phyloP scores from a whole-genome alignment of 495 filamentous ascomycete species.

The Penicillium herquei region DNA sequence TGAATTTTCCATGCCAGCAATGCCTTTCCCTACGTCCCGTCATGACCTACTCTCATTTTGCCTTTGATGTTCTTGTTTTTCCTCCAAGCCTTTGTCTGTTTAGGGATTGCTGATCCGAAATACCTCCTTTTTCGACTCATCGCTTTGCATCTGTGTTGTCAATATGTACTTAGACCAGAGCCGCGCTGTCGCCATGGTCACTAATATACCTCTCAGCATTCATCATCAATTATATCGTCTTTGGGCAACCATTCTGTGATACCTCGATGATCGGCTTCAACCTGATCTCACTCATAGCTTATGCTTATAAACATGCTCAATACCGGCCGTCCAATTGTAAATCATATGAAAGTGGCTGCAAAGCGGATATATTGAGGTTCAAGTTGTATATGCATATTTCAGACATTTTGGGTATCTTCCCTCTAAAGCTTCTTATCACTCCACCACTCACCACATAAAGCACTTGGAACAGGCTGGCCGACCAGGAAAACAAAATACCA shows the following conservation, averaged over 20 bases:
- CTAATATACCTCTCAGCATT: slow-evolving; percentile 6
- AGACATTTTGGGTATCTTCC: slow-evolving; percentile 28
- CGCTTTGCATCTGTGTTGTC: slow-evolving; percentile 11
- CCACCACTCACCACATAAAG: neutral
- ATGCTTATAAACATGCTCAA: neutral
- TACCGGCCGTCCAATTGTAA: no score
- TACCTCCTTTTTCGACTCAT: neutral
- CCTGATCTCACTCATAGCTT: no score
- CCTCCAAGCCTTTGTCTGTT: slow-evolving; percentile 5
- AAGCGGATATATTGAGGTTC: slow-evolving; percentile 7
- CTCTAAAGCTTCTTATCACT: slow-evolving; percentile 17
- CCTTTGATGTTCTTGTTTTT: slow-evolving; percentile 7
- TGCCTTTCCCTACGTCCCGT: slow-evolving; percentile 17
- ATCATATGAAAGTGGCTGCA: neutral
- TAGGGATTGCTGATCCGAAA: slow-evolving; percentile 1
- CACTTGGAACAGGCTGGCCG: slow-evolving; percentile 2
- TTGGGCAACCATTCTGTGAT: no score
- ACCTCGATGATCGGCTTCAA: no score
- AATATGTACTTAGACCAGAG: slow-evolving; percentile 1
- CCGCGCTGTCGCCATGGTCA: neutral
- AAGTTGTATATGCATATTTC: slow-evolving; percentile 24
- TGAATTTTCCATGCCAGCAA: slow-evolving; percentile 5
- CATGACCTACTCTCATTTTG: slow-evolving; percentile 14
- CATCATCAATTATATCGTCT: neutral
- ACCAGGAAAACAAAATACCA: slow-evolving; percentile 1